Conservation (phyloP, 345 rosid genomes). For the Brassica cretica region DNA sequence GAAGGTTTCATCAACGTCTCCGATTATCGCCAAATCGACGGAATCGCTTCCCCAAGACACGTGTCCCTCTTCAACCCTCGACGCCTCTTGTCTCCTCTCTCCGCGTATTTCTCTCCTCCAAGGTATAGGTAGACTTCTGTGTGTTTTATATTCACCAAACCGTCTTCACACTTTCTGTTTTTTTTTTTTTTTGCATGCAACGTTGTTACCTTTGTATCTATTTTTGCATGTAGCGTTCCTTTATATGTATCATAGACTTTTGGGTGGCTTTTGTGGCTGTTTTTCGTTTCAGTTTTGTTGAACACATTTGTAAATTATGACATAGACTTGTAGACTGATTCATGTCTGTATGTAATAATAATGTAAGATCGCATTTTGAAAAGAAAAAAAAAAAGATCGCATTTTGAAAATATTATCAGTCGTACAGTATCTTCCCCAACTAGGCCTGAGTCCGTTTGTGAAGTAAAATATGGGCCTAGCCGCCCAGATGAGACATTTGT, state of each 20-base stretch:
- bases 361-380: conserved; percentile 1
- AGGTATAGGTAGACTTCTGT: conserved; percentile 21
- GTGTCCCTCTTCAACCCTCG: conserved; percentile 68
- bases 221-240: background rate
- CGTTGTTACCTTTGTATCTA: background rate
- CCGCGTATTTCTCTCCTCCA: conserved; percentile 38
- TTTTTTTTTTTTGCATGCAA: background rate
- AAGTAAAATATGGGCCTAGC: background rate
- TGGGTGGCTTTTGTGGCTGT: background rate
- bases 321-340: background rate
- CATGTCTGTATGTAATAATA: background rate
- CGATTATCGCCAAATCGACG: conserved; percentile 52
- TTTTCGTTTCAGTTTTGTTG: conserved; percentile 9
- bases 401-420: background rate
- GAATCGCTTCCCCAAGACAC: conserved; percentile 56
- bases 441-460: background rate
- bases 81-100: conserved; percentile 59
- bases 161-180: background rate
- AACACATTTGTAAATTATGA: conserved; percentile 9
- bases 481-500: background rate
- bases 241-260: conserved; percentile 1
- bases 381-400: background rate
- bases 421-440: background rate
- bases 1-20: conserved; percentile 48
- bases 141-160: background rate